A percentile compares a stretch with the other conserved stretches of the same genome.
These are phyloP conservation scores for Wolfiporia cocos DNA, from an alignment of 1,284 basidiomycete species.

Conservation along the genomic window DNA sequence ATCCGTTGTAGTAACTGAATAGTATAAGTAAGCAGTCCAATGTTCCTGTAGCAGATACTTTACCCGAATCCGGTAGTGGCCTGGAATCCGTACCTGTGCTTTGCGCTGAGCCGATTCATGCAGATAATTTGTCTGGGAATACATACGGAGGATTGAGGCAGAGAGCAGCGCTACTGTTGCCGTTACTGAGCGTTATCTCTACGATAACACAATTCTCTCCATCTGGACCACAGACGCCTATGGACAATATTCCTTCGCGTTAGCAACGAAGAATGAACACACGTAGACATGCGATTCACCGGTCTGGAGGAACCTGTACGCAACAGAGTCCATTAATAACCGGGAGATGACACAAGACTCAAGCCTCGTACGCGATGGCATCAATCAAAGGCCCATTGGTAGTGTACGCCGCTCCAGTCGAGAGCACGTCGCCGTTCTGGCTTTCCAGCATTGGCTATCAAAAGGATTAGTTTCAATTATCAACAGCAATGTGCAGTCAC, in stretches of 20 bases:
- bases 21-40: not conserved
- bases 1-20: slow-evolving; percentile 12
- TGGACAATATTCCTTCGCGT: not conserved
- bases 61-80: slow-evolving; percentile 26
- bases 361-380: slow-evolving; percentile 16
- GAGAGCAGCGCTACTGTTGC: slow-evolving; percentile 19
- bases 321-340: no score
- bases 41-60: not conserved
- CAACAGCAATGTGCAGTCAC: not conserved
- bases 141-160: slow-evolving; percentile 22
- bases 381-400: slow-evolving; percentile 10
- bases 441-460: slow-evolving; percentile 14
- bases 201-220: slow-evolving; percentile 21
- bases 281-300: no score
- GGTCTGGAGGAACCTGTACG: slow-evolving; percentile 16
- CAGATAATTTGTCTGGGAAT: no score
- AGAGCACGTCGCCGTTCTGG: slow-evolving; percentile 6
- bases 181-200: slow-evolving; percentile 18
- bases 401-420: slow-evolving; percentile 1
- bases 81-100: slow-evolving; percentile 24
- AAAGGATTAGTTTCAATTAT: slow-evolving; percentile 1
- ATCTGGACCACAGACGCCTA: slow-evolving; percentile 16
- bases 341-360: no score
- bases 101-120: no score
- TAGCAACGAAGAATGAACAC: no score